Base-by-base conservation (phyloP, 768 basidiomycete genomes). In the Coprinopsis sp. region DNA sequence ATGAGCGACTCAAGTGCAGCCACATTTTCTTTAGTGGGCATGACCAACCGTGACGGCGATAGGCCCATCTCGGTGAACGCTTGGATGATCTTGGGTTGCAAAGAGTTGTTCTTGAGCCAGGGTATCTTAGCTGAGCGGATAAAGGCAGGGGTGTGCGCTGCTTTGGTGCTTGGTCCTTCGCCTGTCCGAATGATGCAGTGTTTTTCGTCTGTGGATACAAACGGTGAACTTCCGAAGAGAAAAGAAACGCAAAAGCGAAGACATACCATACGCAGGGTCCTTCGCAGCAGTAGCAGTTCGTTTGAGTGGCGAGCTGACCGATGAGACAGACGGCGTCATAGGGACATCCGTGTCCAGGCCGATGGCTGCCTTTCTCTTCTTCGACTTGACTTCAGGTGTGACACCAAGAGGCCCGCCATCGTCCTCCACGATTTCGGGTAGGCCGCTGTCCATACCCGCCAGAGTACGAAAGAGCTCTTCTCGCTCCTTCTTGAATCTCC, bases 11-110 rank as follows among this genome's bases (percentile, higher is more conserved):
- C 92, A 16, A 93, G 71, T 54, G 78, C 79, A 43, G 76, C 71
- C 44, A 84, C 73, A 53, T 92, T 96, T 21, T 83, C 82, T 30
- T 82, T 76, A 2, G 96, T 97, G 14, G 96, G 96, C 92, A 98
- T 97, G 50, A 95, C 88, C 40, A 99, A 76, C 10, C 87, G 81
- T 13, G 76, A 76, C 46, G 81, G 72, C 13, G 76, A 75, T 10
- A 96, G 68, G 12, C 85, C 84, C 10, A 94, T 73, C 64, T 97
- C 93, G 6, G 73, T 61, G 13, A 97, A 74, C 12, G 84, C 76
- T 49, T 85, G 82, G 7, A 81, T 73, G 55, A 97, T 79, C 59
- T 92, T 91, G 13, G 82, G 80, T 2, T 81, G 77, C 19, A 84
- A 72, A 30, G 81, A 74, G 3, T 82, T 70, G 3, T 82, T 70